Evolutionary conservation across 2,329 filamentous ascomycete genomes (phyloP).

Genomic region (Colletotrichum caudatum): DNA sequence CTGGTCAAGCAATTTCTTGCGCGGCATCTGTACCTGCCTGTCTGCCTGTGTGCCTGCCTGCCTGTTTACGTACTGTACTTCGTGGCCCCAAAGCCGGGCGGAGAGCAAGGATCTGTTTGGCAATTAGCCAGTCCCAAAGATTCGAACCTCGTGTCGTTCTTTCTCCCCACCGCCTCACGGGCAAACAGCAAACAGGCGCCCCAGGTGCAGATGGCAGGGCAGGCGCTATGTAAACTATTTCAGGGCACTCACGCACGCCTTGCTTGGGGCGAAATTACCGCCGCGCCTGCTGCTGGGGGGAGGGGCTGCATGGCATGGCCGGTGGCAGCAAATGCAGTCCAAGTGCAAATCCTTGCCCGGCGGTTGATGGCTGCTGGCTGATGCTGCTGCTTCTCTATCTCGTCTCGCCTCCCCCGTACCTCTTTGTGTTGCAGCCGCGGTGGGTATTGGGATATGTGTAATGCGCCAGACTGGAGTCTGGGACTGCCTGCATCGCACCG

Average conservation of each 20-base stretch:
- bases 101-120: background rate
- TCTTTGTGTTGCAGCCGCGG: slow-evolving; percentile 27
- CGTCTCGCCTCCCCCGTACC: background rate
- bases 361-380: background rate
- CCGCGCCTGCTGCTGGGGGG: background rate
- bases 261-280: background rate
- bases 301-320: background rate
- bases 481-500: slow-evolving; percentile 1
- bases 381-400: background rate
- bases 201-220: background rate
- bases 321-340: background rate
- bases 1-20: too few species aligned
- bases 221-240: background rate
- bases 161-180: background rate
- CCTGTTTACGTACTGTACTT: too few species aligned
- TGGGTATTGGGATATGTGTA: slow-evolving; percentile 18
- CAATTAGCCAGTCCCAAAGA: slow-evolving; percentile 1
- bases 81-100: too few species aligned
- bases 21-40: too few species aligned
- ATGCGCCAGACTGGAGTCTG: slow-evolving; percentile 24
- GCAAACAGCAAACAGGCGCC: background rate
- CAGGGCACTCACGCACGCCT: too few species aligned
- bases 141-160: background rate
- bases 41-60: too few species aligned
- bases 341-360: background rate